Conservation (phyloP, 2,329 filamentous ascomycete species). For the Orbilia blumenaviensis region DNA sequence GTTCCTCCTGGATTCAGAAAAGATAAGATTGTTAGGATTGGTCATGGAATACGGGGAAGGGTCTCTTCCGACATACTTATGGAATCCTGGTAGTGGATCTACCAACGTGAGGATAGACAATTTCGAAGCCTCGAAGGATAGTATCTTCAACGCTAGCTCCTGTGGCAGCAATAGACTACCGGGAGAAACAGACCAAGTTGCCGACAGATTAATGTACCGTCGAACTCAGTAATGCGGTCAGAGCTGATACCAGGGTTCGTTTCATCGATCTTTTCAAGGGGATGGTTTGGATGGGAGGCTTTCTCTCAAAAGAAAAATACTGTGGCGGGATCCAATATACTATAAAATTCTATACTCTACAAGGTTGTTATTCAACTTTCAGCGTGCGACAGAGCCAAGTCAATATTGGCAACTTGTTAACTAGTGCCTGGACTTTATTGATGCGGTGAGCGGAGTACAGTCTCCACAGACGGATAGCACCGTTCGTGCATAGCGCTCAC, state of each 20-base stretch:
- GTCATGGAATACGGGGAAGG: constrained; percentile 47
- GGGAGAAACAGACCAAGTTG: constrained; percentile 51
- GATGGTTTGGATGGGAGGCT: constrained; percentile 38
- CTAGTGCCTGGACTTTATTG: constrained; percentile 22
- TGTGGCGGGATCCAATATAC: constrained; percentile 42
- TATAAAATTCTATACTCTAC: constrained; percentile 27
- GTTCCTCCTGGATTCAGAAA: constrained; percentile 28
- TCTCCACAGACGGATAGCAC: constrained; percentile 45
- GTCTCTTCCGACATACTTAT: constrained; percentile 52
- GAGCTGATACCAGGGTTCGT: constrained; percentile 51
- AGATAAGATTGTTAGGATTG: constrained; percentile 51
- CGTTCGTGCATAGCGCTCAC: constrained; percentile 39
- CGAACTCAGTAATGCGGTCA: constrained; percentile 42
- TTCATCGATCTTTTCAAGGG: constrained; percentile 50
- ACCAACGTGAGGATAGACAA: constrained; percentile 22
- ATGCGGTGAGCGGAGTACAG: constrained; percentile 18
- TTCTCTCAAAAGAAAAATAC: constrained; percentile 29
- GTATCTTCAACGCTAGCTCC: constrained; percentile 28
- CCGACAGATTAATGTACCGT: constrained; percentile 45
- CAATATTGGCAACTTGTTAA: constrained; percentile 3
- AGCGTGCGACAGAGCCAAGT: constrained; percentile 18
- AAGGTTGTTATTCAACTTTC: constrained; percentile 30
- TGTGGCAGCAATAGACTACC: constrained; percentile 42
- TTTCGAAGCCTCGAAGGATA: constrained; percentile 4
- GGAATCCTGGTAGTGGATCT: constrained; percentile 54